Evolutionary conservation across 768 basidiomycete species (phyloP).

Genomic region (Hemileccinum impolitum): DNA sequence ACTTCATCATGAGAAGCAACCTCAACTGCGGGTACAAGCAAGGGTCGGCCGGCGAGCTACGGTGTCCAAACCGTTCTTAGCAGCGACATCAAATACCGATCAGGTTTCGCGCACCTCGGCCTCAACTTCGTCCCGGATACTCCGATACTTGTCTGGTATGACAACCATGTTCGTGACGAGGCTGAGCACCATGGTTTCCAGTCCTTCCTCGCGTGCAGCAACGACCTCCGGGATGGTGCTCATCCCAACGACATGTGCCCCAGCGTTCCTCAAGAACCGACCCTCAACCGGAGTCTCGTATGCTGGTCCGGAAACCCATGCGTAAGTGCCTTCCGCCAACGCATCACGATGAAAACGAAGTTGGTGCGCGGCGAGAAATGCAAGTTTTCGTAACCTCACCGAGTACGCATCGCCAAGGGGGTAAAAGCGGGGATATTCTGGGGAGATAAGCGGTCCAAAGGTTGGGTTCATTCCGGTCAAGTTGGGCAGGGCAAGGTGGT

Average conservation of each 20-base stretch:
- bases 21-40: slow-evolving; percentile 39
- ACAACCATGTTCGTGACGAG: slow-evolving; percentile 86
- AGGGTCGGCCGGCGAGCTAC: too few relatives aligned
- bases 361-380: slow-evolving; percentile 67
- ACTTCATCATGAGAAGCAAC: slow-evolving; percentile 82
- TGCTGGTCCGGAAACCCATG: slow-evolving; percentile 88
- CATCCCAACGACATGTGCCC: slow-evolving; percentile 93
- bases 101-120: slow-evolving; percentile 55
- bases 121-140: slow-evolving; percentile 70
- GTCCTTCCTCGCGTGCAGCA: slow-evolving; percentile 69
- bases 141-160: slow-evolving; percentile 61
- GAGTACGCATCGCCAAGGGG: slow-evolving; percentile 86
- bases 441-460: slow-evolving; percentile 63
- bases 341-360: slow-evolving; percentile 52
- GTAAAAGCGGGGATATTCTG: slow-evolving; percentile 68
- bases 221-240: slow-evolving; percentile 89
- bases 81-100: not conserved
- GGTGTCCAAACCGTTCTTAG: slow-evolving; percentile 1
- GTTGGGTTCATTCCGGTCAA: slow-evolving; percentile 76
- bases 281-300: slow-evolving; percentile 91
- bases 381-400: slow-evolving; percentile 59
- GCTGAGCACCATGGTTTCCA: slow-evolving; percentile 76
- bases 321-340: slow-evolving; percentile 80
- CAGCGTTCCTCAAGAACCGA: slow-evolving; percentile 64
- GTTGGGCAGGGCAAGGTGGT: slow-evolving; percentile 81